Percentiles rank a stretch among this genome's conserved stretches.
These are phyloP conservation scores for Aleurites moluccanus DNA, from an alignment of 441 rosid species.

Conservation along the genomic window DNA sequence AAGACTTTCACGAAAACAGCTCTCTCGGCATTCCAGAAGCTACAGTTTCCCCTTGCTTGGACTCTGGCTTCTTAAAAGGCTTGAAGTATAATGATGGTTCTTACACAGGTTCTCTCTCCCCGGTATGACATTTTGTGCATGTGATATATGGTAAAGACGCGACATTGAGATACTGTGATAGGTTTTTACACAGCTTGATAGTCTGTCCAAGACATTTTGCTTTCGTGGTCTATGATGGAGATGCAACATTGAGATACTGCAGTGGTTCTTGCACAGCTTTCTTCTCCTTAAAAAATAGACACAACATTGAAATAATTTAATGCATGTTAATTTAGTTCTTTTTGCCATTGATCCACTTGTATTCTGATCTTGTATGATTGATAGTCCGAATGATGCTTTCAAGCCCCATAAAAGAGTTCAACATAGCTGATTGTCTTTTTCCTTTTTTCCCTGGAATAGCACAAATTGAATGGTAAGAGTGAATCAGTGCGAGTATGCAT, in stretches of 20 bases:
- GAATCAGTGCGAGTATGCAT: too few species aligned
- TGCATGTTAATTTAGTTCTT: neutral
- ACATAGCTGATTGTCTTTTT: neutral
- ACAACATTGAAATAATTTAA: constrained; percentile 30
- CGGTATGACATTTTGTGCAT: constrained; percentile 38
- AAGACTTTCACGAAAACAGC: constrained; percentile 34
- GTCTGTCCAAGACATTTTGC: constrained; percentile 46
- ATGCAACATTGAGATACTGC: neutral
- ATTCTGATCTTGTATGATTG: constrained; percentile 3
- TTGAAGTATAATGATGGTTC: constrained; percentile 60
- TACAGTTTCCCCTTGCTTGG: constrained; percentile 45
- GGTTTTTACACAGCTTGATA: constrained; percentile 55
- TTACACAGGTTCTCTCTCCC: constrained; percentile 56
- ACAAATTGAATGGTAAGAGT: too few species aligned
- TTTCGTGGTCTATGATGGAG: neutral
- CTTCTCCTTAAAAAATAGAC: constrained; percentile 35
- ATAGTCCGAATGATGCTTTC: neutral
- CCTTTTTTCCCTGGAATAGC: too few species aligned
- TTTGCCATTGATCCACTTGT: neutral
- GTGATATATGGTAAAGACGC: neutral
- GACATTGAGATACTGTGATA: neutral
- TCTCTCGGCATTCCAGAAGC: constrained; percentile 51
- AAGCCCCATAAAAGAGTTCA: neutral
- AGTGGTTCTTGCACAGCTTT: constrained; percentile 53
- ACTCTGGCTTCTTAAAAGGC: constrained; percentile 59